These are phyloP conservation scores for Alternaria sp. DNA, from an alignment of 2,329 filamentous ascomycete genomes.

Conservation along the genomic window DNA sequence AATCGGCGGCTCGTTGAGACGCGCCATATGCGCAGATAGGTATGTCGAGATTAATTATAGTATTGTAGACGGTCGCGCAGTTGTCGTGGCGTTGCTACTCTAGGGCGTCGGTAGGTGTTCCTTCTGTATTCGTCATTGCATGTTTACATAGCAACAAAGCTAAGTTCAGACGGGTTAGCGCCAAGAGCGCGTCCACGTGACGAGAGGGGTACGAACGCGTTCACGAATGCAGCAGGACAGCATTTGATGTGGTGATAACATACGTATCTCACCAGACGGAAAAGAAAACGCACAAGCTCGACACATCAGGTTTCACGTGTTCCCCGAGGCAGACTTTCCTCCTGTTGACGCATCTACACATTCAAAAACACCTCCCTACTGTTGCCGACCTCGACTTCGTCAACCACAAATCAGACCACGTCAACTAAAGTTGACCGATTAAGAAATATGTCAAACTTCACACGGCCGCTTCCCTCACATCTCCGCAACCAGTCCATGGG, in stretches of 20 bases:
- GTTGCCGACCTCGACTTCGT: background rate
- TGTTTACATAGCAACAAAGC: constrained; percentile 44
- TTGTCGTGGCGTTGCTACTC: constrained; percentile 9
- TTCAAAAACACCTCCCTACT: background rate
- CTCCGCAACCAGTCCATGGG: constrained; percentile 59
- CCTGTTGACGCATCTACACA: background rate
- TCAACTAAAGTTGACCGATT: background rate
- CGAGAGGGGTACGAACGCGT: constrained; percentile 33
- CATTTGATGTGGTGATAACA: background rate
- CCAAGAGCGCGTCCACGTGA: constrained; percentile 24
- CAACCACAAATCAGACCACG: background rate
- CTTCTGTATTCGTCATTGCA: constrained; percentile 14
- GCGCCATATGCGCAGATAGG: constrained; percentile 69
- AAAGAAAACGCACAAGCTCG: background rate
- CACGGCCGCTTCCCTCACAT: constrained; percentile 65
- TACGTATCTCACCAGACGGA: background rate
- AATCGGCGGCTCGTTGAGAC: constrained; percentile 74
- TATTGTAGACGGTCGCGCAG: constrained; percentile 7
- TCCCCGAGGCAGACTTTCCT: too few species aligned
- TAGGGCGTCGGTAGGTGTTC: constrained; percentile 3
- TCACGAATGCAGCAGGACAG: background rate
- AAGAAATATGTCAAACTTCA: constrained; percentile 48
- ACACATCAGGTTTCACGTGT: background rate
- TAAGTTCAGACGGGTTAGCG: background rate
- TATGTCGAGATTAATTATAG: constrained; percentile 44